Percentiles rank a stretch among this genome's conserved stretches.
phyloP scores from a whole-genome alignment of 805 yeast genomes.

The Candida vartiovaarae region DNA sequence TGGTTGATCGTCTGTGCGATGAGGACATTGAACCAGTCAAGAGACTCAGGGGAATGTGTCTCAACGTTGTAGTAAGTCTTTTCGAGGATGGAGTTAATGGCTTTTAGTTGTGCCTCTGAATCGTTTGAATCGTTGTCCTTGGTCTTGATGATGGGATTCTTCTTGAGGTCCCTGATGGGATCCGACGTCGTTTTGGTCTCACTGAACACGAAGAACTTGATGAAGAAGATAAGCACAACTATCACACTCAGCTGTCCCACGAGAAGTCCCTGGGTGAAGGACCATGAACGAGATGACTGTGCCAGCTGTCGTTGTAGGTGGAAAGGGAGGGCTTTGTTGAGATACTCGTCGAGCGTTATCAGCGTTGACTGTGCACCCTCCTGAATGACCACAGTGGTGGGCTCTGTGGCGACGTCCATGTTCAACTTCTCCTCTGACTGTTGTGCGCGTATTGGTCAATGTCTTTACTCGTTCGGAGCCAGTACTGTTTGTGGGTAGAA shows the following conservation, averaged over 20 bases:
- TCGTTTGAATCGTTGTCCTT: constrained; percentile 8
- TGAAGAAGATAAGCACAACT: constrained; percentile 52
- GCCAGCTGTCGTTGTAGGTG: constrained; percentile 28
- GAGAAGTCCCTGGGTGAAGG: constrained; percentile 72
- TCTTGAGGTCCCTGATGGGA: constrained; percentile 20
- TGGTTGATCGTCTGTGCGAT: constrained; percentile 88
- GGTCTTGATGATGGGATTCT: constrained; percentile 18
- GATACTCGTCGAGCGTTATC: constrained; percentile 31
- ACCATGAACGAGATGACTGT: constrained; percentile 34
- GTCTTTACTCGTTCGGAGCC: not conserved
- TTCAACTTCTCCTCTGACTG: not conserved
- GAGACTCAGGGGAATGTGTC: constrained; percentile 79
- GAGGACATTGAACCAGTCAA: constrained; percentile 95
- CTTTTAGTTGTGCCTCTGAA: constrained; percentile 15
- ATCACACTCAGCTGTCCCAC: constrained; percentile 72
- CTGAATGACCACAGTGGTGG: constrained; percentile 19
- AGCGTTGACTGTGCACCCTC: constrained; percentile 17
- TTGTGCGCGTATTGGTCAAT: not conserved
- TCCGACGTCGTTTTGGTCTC: constrained; percentile 37
- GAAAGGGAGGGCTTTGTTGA: constrained; percentile 28
- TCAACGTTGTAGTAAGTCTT: constrained; percentile 90
- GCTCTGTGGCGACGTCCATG: constrained; percentile 1
- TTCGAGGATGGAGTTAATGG: constrained; percentile 56
- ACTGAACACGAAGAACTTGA: constrained; percentile 71
- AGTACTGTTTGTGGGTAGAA: too few relatives aligned